Evolutionary conservation across 2,329 filamentous ascomycete genomes (phyloP).

Genomic region (Talaromyces sp.): DNA sequence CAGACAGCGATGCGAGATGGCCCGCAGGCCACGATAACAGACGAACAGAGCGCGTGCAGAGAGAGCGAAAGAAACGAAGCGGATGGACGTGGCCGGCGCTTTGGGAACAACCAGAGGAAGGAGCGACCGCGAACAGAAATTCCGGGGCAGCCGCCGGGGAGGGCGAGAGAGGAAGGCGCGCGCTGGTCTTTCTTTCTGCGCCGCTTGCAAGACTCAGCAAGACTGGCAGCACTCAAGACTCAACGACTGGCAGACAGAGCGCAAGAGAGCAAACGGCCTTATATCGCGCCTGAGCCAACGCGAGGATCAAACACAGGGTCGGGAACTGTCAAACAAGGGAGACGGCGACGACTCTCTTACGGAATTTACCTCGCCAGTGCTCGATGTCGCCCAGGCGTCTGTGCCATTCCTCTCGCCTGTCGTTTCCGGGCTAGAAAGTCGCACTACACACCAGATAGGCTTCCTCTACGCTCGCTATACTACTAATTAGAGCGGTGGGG

Average conservation of each 20-base stretch:
- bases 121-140: slow-evolving; percentile 9
- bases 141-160: not conserved
- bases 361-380: not conserved
- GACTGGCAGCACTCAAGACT: no score
- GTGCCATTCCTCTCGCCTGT: not conserved
- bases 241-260: no score
- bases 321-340: not conserved
- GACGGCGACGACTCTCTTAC: not conserved
- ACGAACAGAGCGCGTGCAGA: not conserved
- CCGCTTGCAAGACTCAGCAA: not conserved
- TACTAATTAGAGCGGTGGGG: not conserved
- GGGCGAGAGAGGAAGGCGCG: not conserved
- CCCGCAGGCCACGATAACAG: slow-evolving; percentile 7
- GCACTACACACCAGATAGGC: not conserved
- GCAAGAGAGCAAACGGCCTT: not conserved
- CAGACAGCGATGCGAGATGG: slow-evolving; percentile 2
- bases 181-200: not conserved
- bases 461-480: not conserved
- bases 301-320: not conserved
- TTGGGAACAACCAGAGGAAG: not conserved
- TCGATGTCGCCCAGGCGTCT: not conserved
- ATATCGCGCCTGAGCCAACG: not conserved
- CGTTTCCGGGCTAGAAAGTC: not conserved
- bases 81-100: not conserved
- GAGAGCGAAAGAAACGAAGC: not conserved